A percentile compares a stretch with the other conserved stretches of the same genome.
Evolutionary conservation across 2,329 filamentous ascomycete species (phyloP).

Genomic region (Fusarium protoensiforme): DNA sequence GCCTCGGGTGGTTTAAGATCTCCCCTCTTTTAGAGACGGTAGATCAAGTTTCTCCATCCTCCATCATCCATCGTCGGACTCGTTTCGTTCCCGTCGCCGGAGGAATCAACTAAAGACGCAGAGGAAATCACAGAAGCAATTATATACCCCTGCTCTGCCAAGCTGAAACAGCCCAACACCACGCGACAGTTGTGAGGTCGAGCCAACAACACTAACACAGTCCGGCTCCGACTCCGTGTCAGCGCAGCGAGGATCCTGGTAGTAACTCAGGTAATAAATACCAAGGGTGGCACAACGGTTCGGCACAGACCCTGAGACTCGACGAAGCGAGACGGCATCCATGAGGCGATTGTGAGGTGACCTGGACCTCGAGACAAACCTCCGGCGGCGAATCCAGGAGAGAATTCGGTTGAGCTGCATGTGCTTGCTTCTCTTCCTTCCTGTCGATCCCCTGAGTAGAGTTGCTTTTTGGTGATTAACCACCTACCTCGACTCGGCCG

Average conservation of each 20-base stretch:
- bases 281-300: conserved; percentile 16
- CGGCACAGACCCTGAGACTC: conserved; percentile 4
- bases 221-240: background rate
- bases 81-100: background rate
- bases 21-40: conserved; percentile 4
- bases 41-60: conserved; percentile 4
- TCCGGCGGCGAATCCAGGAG: background rate
- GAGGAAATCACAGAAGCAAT: background rate
- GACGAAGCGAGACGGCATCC: conserved; percentile 5
- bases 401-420: background rate
- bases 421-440: background rate
- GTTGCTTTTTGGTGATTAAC: background rate
- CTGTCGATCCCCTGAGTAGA: background rate
- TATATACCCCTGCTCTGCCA: conserved; percentile 17
- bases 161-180: conserved; percentile 29
- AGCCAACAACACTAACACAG: background rate
- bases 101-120: background rate
- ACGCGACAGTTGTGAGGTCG: conserved; percentile 9
- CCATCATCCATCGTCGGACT: background rate
- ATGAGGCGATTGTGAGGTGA: conserved; percentile 34
- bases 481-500: background rate
- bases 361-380: background rate
- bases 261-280: conserved; percentile 24
- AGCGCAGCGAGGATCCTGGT: conserved; percentile 13
- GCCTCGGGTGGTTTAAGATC: conserved; percentile 11